Evolutionary conservation across 2,329 filamentous ascomycete species (phyloP).

Genomic region (Colletotrichum eremochloae): DNA sequence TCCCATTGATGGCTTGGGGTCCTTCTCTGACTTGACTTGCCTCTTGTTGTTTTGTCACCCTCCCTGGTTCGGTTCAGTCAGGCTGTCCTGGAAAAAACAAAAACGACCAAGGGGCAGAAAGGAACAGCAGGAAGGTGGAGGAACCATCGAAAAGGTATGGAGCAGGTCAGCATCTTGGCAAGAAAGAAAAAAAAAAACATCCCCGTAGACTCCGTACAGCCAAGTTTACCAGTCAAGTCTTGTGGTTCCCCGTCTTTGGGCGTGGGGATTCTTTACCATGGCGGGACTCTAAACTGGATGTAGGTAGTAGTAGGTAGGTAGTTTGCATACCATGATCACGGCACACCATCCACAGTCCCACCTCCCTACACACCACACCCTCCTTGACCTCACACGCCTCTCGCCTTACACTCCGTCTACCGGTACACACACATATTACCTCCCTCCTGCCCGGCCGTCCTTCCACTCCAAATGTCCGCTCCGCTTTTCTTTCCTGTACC

Average conservation of each 20-base stretch:
- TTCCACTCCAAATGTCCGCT: constrained; percentile 19
- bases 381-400: neutral
- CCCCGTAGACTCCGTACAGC: neutral
- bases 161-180: constrained; percentile 31
- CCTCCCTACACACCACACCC: neutral
- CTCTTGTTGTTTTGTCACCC: neutral
- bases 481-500: constrained; percentile 9
- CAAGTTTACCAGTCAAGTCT: neutral
- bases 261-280: constrained; percentile 24
- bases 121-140: neutral
- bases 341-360: constrained; percentile 18
- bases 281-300: constrained; percentile 11
- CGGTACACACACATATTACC: constrained; percentile 27
- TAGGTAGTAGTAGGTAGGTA: too few species aligned
- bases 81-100: too few species aligned
- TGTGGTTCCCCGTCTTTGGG: neutral
- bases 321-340: neutral
- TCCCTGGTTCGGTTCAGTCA: too few species aligned
- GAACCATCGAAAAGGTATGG: constrained; percentile 24
- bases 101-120: neutral
- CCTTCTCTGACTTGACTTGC: neutral
- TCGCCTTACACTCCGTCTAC: constrained; percentile 10
- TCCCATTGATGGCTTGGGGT: neutral
- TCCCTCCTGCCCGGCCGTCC: constrained; percentile 28
- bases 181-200: neutral